Conservation (phyloP, 371 early-diverging fungal genomes). For the Mortierella sp. region DNA sequence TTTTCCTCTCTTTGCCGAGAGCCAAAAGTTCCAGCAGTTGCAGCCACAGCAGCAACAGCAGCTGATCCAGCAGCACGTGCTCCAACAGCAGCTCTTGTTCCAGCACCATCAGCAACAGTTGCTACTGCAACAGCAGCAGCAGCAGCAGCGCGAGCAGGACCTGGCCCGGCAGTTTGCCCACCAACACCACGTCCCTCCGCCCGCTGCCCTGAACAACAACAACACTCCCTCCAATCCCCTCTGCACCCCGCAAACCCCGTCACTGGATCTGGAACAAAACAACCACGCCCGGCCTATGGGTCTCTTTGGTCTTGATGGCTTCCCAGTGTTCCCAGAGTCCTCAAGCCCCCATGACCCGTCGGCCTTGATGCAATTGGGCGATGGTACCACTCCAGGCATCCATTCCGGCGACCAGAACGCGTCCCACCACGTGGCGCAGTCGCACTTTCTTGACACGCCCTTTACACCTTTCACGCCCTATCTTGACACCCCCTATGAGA, state of each 20-base stretch:
- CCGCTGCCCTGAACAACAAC: too few relatives aligned
- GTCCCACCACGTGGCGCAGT: not conserved
- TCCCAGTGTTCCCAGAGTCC: constrained; percentile 15
- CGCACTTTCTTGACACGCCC: constrained; percentile 12
- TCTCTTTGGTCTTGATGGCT: constrained; percentile 18
- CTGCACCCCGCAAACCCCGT: constrained; percentile 36
- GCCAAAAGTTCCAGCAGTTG: constrained; percentile 19
- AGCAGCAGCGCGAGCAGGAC: too few relatives aligned
- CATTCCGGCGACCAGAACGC: not conserved
- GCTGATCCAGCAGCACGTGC: constrained; percentile 11
- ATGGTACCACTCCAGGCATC: not conserved
- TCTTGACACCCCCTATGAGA: constrained; percentile 36
- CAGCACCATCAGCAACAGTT: too few relatives aligned
- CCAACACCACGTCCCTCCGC: too few relatives aligned
- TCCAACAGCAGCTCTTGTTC: too few relatives aligned
- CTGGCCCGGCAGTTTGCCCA: too few relatives aligned
- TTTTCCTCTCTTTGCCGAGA: constrained; percentile 37
- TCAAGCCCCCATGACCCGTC: too few relatives aligned
- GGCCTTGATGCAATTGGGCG: too few relatives aligned
- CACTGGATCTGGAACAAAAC: constrained; percentile 8
- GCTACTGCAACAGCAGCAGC: constrained; percentile 12
- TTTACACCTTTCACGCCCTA: constrained; percentile 28
- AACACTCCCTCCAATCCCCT: constrained; percentile 18
- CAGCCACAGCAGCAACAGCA: constrained; percentile 13
- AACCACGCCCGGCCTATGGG: constrained; percentile 1